These are phyloP conservation scores for Diplocarpon mali DNA, from an alignment of 2,329 filamentous ascomycete species.

Conservation along the genomic window DNA sequence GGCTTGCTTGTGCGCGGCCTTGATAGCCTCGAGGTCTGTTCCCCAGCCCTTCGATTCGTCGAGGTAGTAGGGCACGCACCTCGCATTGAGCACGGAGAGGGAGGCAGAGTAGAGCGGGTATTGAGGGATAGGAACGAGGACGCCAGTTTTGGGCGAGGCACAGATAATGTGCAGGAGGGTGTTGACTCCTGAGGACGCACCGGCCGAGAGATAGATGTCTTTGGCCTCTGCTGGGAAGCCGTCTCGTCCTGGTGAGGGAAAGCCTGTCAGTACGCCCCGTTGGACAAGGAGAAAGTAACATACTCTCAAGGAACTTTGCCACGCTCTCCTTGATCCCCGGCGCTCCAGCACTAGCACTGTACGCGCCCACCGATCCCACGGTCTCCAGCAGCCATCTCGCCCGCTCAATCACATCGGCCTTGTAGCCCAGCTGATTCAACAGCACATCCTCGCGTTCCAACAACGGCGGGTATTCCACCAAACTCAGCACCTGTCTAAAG, in stretches of 20 bases:
- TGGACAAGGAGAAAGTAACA: conserved; percentile 25
- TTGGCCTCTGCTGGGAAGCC: conserved; percentile 72
- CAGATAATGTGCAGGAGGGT: conserved; percentile 87
- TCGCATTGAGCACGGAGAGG: conserved; percentile 72
- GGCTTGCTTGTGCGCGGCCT: conserved; percentile 61
- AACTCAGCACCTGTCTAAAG: conserved; percentile 90
- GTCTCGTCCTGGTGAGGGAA: conserved; percentile 54
- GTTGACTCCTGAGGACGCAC: conserved; percentile 90
- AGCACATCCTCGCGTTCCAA: conserved; percentile 77
- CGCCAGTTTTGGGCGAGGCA: conserved; percentile 61
- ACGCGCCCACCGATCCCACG: conserved; percentile 86
- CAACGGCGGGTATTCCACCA: conserved; percentile 81
- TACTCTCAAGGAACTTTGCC: conserved; percentile 83
- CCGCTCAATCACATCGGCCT: conserved; percentile 77
- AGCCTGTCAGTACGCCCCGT: background rate
- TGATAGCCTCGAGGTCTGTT: conserved; percentile 73
- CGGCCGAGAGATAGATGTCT: conserved; percentile 81
- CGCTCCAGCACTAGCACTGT: conserved; percentile 87
- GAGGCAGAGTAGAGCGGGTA: conserved; percentile 97
- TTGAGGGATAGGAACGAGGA: conserved; percentile 92
- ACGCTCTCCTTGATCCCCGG: conserved; percentile 80
- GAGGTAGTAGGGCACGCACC: conserved; percentile 85
- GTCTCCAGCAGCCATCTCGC: conserved; percentile 71
- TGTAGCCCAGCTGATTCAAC: conserved; percentile 66
- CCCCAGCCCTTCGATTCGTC: conserved; percentile 82